A percentile compares a stretch with the other conserved stretches of the same genome.
phyloP scores from a whole-genome alignment of 129 eudicot genomes.

The Tanacetum coccineum region DNA sequence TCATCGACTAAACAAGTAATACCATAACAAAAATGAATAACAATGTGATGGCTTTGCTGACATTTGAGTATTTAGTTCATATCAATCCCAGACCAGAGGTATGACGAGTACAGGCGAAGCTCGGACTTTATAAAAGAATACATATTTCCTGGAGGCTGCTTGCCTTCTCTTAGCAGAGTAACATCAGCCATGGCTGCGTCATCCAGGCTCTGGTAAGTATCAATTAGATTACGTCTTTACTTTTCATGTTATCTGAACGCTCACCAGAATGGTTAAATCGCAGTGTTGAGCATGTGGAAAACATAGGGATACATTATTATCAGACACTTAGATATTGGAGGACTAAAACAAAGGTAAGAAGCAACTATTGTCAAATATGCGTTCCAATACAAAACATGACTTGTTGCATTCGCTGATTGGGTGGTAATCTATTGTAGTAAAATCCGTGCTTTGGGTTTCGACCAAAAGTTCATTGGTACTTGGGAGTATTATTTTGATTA shows the following conservation, averaged over 20 bases:
- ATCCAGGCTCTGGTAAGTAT: constrained; percentile 68
- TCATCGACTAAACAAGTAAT: too few species aligned
- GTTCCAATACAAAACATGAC: neutral
- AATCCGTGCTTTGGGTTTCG: constrained; percentile 66
- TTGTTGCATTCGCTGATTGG: neutral
- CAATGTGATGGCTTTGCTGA: neutral
- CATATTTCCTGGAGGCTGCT: constrained; percentile 84
- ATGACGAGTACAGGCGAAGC: constrained; percentile 75
- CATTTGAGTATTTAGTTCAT: constrained; percentile 41
- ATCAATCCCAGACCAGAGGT: constrained; percentile 83
- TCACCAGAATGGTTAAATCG: neutral
- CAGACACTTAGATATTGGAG: constrained; percentile 85
- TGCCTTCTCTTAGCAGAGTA: constrained; percentile 85
- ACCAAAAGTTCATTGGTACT: constrained; percentile 80
- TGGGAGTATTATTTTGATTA: constrained; percentile 94
- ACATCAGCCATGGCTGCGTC: constrained; percentile 88
- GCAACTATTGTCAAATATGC: neutral
- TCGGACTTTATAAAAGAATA: constrained; percentile 87
- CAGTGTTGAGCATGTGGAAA: constrained; percentile 90
- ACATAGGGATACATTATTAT: constrained; percentile 83
- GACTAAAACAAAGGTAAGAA: constrained; percentile 59
- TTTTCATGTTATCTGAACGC: neutral
- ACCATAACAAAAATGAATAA: too few species aligned
- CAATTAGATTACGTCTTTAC: neutral
- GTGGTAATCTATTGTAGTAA: constrained; percentile 28